Conservation (phyloP, 2,329 filamentous ascomycete species). For the Colletotrichum brevisporum region DNA sequence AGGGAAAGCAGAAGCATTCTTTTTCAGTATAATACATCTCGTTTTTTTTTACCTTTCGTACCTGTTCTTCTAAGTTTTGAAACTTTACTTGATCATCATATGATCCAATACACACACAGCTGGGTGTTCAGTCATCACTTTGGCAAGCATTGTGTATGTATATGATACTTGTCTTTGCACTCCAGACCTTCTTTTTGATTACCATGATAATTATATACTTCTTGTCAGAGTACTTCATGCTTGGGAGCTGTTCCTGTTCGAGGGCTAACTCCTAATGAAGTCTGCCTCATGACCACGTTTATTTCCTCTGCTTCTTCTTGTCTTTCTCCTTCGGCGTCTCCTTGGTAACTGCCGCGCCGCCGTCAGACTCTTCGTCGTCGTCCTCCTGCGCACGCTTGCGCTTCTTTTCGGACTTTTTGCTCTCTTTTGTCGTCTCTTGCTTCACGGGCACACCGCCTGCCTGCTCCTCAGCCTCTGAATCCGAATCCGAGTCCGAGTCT, state of each 20-base stretch:
- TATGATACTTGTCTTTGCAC: too few species aligned
- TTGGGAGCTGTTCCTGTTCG: too few species aligned
- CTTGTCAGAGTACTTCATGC: slow-evolving; percentile 65
- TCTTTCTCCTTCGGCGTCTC: slow-evolving; percentile 47
- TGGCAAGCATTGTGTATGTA: too few species aligned
- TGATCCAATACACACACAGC: too few species aligned
- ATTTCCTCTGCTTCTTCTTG: slow-evolving; percentile 46
- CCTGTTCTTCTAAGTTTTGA: neutral
- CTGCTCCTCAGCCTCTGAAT: slow-evolving; percentile 40
- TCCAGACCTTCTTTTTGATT: too few species aligned
- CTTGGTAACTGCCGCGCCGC: slow-evolving; percentile 35
- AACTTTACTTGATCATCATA: neutral
- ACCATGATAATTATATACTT: too few species aligned
- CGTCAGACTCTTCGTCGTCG: slow-evolving; percentile 38
- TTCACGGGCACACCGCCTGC: slow-evolving; percentile 43
- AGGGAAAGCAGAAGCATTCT: slow-evolving; percentile 26
- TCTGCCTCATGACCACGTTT: slow-evolving; percentile 40
- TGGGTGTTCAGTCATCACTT: too few species aligned
- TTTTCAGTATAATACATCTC: slow-evolving; percentile 26
- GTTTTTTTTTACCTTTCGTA: neutral
- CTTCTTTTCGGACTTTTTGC: slow-evolving; percentile 47
- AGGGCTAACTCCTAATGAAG: too few species aligned
- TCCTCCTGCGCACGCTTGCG: slow-evolving; percentile 41
- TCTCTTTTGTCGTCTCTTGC: slow-evolving; percentile 30
- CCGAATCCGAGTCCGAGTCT: slow-evolving; percentile 33